Evolutionary conservation across 306 rosid species (phyloP).

Genomic region (Dalbergia cultrata): DNA sequence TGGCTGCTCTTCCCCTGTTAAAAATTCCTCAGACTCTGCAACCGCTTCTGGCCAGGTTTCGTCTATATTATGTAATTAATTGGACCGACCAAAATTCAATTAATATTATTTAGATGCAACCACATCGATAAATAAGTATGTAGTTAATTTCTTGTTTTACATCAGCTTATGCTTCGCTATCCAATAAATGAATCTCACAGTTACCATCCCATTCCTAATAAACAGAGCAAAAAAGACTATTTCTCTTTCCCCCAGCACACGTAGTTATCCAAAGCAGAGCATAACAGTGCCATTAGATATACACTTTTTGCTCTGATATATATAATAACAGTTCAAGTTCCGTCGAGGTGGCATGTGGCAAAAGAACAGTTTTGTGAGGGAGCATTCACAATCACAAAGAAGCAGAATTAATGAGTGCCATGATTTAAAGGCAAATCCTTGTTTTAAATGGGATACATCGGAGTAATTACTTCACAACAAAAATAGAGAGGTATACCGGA

Average conservation of each 20-base stretch:
- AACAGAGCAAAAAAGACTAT: background rate
- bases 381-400: constrained; percentile 27
- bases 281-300: background rate
- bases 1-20: background rate
- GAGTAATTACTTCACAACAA: too few relatives aligned
- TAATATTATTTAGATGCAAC: too few relatives aligned
- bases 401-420: constrained; percentile 37
- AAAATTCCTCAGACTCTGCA: background rate
- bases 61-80: too few relatives aligned
- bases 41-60: constrained; percentile 58
- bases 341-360: constrained; percentile 63
- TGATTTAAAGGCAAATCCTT: constrained; percentile 53
- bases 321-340: constrained; percentile 56
- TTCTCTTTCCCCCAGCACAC: background rate
- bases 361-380: constrained; percentile 49
- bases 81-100: too few relatives aligned
- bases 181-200: too few relatives aligned
- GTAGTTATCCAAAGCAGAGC: background rate
- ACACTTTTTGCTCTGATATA: background rate
- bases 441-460: too few relatives aligned
- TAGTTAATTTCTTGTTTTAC: too few relatives aligned
- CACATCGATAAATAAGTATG: too few relatives aligned
- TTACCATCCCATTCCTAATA: too few relatives aligned
- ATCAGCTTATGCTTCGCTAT: too few relatives aligned
- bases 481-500: too few relatives aligned